These are phyloP conservation scores for Solanum piurae DNA, from an alignment of 257 asterid genomes.

Conservation along the genomic window DNA sequence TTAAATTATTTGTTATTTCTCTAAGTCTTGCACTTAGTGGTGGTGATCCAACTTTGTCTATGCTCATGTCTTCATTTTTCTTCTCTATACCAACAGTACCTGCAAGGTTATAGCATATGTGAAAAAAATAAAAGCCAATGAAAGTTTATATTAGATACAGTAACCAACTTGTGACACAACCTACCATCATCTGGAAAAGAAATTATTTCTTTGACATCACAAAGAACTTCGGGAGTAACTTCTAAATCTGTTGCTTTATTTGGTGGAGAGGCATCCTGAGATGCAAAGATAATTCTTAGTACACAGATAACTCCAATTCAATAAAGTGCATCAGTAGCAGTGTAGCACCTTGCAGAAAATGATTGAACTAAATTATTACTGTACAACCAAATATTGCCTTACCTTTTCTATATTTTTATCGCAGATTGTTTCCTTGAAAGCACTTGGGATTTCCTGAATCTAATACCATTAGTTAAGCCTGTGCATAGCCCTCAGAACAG, in stretches of 20 bases:
- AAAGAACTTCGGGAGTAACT: constrained; percentile 3
- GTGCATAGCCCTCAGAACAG: neutral
- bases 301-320: neutral
- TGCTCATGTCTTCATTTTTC: constrained; percentile 9
- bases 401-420: neutral
- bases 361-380: neutral
- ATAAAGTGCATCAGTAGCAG: neutral
- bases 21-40: constrained; percentile 51
- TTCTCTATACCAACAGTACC: constrained; percentile 15
- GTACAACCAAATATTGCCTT: neutral
- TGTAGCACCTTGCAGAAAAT: neutral
- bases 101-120: neutral
- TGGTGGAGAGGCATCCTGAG: constrained; percentile 28
- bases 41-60: constrained; percentile 33
- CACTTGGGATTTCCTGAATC: neutral
- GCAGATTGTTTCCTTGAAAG: neutral
- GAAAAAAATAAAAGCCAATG: neutral
- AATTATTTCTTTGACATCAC: constrained; percentile 1
- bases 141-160: neutral
- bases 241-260: constrained; percentile 1
- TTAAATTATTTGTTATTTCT: constrained; percentile 45
- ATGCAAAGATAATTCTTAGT: neutral
- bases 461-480: neutral
- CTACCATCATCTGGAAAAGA: constrained; percentile 13
- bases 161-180: neutral